A percentile compares a stretch with the other conserved stretches of the same genome.
These are phyloP conservation scores for Thelephora ganbajun DNA, from an alignment of 768 basidiomycete genomes.

Conservation along the genomic window DNA sequence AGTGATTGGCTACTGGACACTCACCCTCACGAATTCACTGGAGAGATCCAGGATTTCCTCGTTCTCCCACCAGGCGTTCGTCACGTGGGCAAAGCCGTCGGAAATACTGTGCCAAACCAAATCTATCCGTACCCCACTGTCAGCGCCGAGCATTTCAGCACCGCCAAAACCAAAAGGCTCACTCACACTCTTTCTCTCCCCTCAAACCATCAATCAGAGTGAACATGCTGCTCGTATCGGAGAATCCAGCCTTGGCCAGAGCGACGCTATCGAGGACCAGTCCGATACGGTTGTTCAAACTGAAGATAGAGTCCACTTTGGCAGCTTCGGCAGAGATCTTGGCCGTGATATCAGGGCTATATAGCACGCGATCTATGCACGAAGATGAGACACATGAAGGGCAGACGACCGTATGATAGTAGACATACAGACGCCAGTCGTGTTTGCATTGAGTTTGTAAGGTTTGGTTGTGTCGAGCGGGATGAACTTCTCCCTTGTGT, in stretches of 20 bases:
- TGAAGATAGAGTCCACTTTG: slow-evolving; percentile 49
- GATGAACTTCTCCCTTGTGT: slow-evolving; percentile 53
- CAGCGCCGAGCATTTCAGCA: neutral
- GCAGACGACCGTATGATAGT: neutral
- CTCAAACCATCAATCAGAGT: slow-evolving; percentile 55
- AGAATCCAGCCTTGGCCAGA: slow-evolving; percentile 69
- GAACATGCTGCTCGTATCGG: slow-evolving; percentile 63
- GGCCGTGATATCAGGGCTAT: slow-evolving; percentile 64
- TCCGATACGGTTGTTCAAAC: slow-evolving; percentile 79
- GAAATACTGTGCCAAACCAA: slow-evolving; percentile 71
- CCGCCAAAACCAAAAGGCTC: slow-evolving; percentile 1
- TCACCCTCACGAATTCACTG: slow-evolving; percentile 45
- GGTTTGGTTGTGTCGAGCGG: slow-evolving; percentile 58
- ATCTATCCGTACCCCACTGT: slow-evolving; percentile 28
- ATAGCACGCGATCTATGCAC: slow-evolving; percentile 65
- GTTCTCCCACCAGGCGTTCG: slow-evolving; percentile 78
- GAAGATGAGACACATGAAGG: neutral
- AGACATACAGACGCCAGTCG: slow-evolving; percentile 74
- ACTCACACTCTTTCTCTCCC: slow-evolving; percentile 66
- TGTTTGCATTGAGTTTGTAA: slow-evolving; percentile 87
- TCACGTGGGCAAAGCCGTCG: slow-evolving; percentile 36
- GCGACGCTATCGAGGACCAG: slow-evolving; percentile 74
- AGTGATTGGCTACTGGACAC: slow-evolving; percentile 8
- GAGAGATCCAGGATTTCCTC: slow-evolving; percentile 35
- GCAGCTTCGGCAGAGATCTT: slow-evolving; percentile 73